These are phyloP conservation scores for Ceriops zippeliana DNA, from an alignment of 345 rosid genomes.

Conservation along the genomic window DNA sequence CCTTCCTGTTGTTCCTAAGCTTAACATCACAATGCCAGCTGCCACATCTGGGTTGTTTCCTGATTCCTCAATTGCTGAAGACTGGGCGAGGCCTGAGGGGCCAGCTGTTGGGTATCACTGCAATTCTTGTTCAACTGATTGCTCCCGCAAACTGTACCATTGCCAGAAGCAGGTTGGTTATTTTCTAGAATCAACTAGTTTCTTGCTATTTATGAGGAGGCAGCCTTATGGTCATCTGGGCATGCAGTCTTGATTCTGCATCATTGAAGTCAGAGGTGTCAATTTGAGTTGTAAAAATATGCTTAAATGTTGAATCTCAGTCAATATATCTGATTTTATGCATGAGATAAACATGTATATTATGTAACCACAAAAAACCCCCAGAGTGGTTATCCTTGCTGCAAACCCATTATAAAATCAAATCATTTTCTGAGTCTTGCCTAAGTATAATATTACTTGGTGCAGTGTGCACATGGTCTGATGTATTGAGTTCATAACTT, in stretches of 20 bases:
- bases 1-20: conserved; percentile 43
- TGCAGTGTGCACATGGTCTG: neutral
- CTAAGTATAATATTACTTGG: neutral
- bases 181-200: conserved; percentile 9
- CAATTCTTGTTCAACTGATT: conserved; percentile 97
- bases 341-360: too few species aligned
- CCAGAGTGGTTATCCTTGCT: too few species aligned
- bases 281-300: neutral
- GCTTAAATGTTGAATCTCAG: neutral
- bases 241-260: neutral
- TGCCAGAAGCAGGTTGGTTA: conserved; percentile 89
- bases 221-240: neutral
- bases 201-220: neutral
- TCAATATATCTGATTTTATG: too few species aligned
- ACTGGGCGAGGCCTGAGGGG: conserved; percentile 69
- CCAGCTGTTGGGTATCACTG: conserved; percentile 96
- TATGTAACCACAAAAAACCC: too few species aligned
- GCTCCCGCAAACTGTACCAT: conserved; percentile 98
- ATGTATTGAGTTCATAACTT: too few species aligned
- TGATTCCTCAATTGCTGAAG: conserved; percentile 72
- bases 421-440: neutral
- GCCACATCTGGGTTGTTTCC: conserved; percentile 59
- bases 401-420: neutral
- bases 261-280: neutral
- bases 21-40: conserved; percentile 47